Evolutionary conservation across 257 asterid species (phyloP), one percentile per base, ranked within the genome.

Genomic region (Primulina eburnea): DNA sequence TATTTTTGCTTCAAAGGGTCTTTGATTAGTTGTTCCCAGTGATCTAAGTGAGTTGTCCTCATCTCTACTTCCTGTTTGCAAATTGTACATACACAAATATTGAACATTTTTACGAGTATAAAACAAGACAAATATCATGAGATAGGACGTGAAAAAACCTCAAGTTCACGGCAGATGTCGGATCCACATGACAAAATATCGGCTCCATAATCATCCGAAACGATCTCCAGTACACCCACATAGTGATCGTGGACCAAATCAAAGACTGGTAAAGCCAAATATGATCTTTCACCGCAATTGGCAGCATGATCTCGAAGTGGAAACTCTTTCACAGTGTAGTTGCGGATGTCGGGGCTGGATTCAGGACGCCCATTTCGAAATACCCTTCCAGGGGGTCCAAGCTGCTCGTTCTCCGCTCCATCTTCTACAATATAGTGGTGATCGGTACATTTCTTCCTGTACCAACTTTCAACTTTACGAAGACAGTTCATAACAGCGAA

Each of bases 241-340:
- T 26, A 57, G 4, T 7, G 26, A 40, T 1, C 1, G 29, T 24
- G 28, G n/a, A 16, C 8, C 35, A n/a, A 28, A 18, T 16, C 35
- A 20, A 34, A 37, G 8, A 69, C 65, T n/a, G 66, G 59, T 64
- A 37, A 37, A 20, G 66, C 73, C 64, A 69, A 33, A 17, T 60
- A 69, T 18, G 47, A 9, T 10, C 8, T 24, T 33, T 18, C 8
- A 6, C 28, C 60, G 10, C 43, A 28, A 20, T 12, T 2, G 14
- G 38, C 7, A 7, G 66, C 59, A 17, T 38, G 12, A 24, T 24
- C 35, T 47, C 40, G 10, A 6, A 20, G 20, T 5, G 58, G 65
- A 24, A 18, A 69, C 24, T 69, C 73, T 12, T 18, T 21, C 1
- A 6, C 29, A 6, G 40, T 3, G 38, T 34, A 69, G 21, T 3